Evolutionary conservation across 2,329 filamentous ascomycete genomes (phyloP).

Genomic region (Fusarium brevicatenulatum): DNA sequence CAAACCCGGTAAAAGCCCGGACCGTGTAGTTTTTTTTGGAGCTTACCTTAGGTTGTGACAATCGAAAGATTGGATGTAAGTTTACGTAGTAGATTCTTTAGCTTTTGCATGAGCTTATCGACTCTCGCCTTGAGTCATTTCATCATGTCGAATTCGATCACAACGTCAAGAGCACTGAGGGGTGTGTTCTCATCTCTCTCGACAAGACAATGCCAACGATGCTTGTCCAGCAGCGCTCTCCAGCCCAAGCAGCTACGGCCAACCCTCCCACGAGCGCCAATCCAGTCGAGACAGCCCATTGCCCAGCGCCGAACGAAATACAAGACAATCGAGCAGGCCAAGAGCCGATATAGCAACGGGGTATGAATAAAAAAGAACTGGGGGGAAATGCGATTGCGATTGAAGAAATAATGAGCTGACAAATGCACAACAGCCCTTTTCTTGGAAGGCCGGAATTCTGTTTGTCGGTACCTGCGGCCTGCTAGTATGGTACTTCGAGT

Average conservation of each 20-base stretch:
- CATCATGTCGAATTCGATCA: conserved; percentile 53
- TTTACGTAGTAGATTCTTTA: conserved; percentile 34
- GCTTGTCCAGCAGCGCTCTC: conserved; percentile 52
- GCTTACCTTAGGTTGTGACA: conserved; percentile 25
- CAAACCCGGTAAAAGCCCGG: conserved; percentile 43
- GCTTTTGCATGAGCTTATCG: conserved; percentile 34
- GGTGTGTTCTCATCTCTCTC: conserved; percentile 48
- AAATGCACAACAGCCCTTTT: conserved; percentile 76
- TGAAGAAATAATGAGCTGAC: conserved; percentile 38
- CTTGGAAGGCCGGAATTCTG: conserved; percentile 86
- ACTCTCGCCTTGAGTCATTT: conserved; percentile 18
- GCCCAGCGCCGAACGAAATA: conserved; percentile 54
- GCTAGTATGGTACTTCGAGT: conserved; percentile 90
- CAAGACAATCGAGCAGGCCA: conserved; percentile 69
- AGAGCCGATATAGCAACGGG: conserved; percentile 66
- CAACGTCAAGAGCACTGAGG: conserved; percentile 50
- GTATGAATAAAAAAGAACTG: conserved; percentile 49
- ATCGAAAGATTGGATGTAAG: conserved; percentile 45
- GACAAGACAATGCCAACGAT: conserved; percentile 54
- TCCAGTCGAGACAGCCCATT: conserved; percentile 50
- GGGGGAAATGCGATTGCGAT: not conserved
- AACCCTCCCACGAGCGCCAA: conserved; percentile 44
- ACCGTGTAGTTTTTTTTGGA: conserved; percentile 38
- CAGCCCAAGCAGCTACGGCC: conserved; percentile 51
- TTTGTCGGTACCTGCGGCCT: conserved; percentile 83